Evolutionary conservation across 176 grass and related monocot species (phyloP), one percentile per base, ranked within the genome.

Genomic region (Cymbopogon citratus): DNA sequence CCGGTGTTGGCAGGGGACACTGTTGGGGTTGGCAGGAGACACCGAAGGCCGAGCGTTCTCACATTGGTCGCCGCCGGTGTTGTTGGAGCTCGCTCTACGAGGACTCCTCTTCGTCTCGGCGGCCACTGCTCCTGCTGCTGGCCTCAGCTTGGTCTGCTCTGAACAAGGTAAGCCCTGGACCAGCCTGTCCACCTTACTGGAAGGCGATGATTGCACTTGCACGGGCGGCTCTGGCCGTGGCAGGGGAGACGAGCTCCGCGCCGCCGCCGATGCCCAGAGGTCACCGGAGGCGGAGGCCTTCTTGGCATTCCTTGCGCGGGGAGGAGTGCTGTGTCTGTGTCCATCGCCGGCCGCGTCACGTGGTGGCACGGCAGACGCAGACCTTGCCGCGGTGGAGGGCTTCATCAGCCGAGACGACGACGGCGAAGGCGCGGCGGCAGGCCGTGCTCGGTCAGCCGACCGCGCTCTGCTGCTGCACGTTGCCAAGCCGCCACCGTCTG

Each of bases 81-180:
- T 54, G 0, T 27, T 54, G 1, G 46, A 24, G 21, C 79, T 86
- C 40, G 80, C 78, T 76, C 86, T 80, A 19, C 84, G 19, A 68
- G 94, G 91, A 48, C 91, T 93, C 71, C 74, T 80, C 71, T 91
- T 92, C 78, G 76, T 87, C n/a, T n/a, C n/a, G 54, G 81, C 81
- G 13, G 68, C 12, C 41, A 54, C 38, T 7, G 33, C 24, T 23
- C 21, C 49, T n/a, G n/a, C 49, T 52, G 45, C 45, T 48, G 83
- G 34, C 15, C 35, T 21, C 57, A 62, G 5, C 11, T 86, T 86
- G 13, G 23, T 33, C 35, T 35, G 63, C 69, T 86, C 65, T 3
- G 77, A 45, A 24, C 71, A 39, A 38, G 86, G 83, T 19, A 78
- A 78, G 69, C 26, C 49, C 12, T 10, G 39, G 63, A 63, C 57